These are phyloP conservation scores for Entomophthora muscae DNA, from an alignment of 371 early-diverging fungal species.

Conservation along the genomic window DNA sequence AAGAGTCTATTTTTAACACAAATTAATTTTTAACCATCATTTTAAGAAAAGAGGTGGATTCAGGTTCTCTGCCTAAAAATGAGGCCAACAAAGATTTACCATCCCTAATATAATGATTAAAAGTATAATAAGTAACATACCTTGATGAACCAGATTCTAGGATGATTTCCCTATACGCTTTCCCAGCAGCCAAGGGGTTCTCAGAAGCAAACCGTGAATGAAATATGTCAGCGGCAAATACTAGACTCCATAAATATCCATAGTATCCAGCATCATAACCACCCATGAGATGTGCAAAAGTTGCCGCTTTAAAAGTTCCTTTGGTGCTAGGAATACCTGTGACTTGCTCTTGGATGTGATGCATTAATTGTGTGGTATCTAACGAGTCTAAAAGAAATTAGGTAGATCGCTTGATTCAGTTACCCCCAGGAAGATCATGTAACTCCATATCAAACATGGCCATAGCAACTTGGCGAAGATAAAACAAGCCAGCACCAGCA, in stretches of 20 bases:
- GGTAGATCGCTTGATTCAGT: background rate
- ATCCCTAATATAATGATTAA: no score
- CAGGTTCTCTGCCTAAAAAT: no score
- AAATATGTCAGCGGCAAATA: slow-evolving; percentile 74
- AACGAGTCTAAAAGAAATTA: slow-evolving; percentile 19
- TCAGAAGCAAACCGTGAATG: no score
- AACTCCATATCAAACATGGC: slow-evolving; percentile 55
- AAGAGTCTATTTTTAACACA: no score
- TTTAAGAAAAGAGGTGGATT: no score
- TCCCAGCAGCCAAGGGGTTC: no score
- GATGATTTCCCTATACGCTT: no score
- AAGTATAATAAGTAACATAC: no score
- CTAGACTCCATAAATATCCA: slow-evolving; percentile 63
- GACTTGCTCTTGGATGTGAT: slow-evolving; percentile 38
- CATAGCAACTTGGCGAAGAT: slow-evolving; percentile 60
- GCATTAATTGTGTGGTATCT: slow-evolving; percentile 34
- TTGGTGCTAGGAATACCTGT: slow-evolving; percentile 23
- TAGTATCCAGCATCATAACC: slow-evolving; percentile 68
- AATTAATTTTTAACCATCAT: no score
- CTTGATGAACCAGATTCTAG: no score
- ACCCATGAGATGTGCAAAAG: slow-evolving; percentile 59
- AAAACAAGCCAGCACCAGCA: slow-evolving; percentile 42
- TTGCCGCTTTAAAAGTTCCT: slow-evolving; percentile 15
- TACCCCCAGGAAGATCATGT: slow-evolving; percentile 26
- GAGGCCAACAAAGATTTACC: no score